These are phyloP conservation scores for Phytophthora pini DNA, from an alignment of 352 stramenopile genomes.

Conservation along the genomic window DNA sequence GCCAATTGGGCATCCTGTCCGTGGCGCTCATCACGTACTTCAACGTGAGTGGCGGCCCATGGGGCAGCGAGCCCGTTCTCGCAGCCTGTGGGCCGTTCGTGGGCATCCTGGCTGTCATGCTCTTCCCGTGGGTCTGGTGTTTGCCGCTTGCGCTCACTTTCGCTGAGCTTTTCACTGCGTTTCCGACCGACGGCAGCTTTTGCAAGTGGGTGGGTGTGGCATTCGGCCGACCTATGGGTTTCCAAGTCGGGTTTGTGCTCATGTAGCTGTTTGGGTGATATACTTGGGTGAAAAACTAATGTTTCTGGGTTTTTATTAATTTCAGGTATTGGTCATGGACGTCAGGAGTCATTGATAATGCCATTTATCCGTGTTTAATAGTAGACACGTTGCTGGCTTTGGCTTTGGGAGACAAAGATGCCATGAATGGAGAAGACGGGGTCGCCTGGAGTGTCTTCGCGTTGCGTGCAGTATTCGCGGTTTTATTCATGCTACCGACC, in stretches of 20 bases:
- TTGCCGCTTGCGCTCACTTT: slow-evolving; percentile 74
- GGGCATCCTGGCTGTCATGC: slow-evolving; percentile 64
- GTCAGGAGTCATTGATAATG: slow-evolving; percentile 82
- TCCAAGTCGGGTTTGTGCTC: slow-evolving; percentile 82
- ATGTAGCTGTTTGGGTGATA: too few relatives aligned
- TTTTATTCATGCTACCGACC: slow-evolving; percentile 78
- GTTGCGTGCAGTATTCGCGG: slow-evolving; percentile 56
- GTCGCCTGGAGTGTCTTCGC: slow-evolving; percentile 50
- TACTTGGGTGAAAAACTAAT: too few relatives aligned
- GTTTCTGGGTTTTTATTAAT: too few relatives aligned
- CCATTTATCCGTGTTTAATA: slow-evolving; percentile 86
- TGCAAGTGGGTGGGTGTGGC: slow-evolving; percentile 83
- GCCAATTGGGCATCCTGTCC: slow-evolving; percentile 67
- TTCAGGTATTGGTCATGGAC: slow-evolving; percentile 56
- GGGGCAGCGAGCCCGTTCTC: slow-evolving; percentile 72
- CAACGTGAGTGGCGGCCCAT: slow-evolving; percentile 76
- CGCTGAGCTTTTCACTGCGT: slow-evolving; percentile 81
- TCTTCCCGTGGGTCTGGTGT: slow-evolving; percentile 81
- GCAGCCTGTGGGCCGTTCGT: slow-evolving; percentile 67
- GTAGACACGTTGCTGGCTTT: slow-evolving; percentile 72
- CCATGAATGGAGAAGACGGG: slow-evolving; percentile 14
- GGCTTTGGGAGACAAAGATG: slow-evolving; percentile 32
- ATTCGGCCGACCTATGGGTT: slow-evolving; percentile 86
- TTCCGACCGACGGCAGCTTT: slow-evolving; percentile 83
- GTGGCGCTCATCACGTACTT: slow-evolving; percentile 86